Base-by-base conservation (phyloP, 257 asterid genomes). In the Solanum acaule region DNA sequence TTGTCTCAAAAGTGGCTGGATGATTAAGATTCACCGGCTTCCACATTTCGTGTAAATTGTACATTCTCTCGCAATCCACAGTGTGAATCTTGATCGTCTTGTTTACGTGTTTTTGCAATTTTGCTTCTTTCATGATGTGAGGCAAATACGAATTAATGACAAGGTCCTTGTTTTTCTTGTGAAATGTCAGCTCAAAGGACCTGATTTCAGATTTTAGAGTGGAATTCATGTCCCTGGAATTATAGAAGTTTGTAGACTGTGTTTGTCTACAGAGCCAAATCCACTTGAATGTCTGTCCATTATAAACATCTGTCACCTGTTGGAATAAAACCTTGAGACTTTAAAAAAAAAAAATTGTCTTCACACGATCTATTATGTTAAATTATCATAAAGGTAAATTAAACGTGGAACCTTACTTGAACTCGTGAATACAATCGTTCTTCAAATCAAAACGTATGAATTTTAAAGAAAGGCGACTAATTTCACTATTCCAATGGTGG, bases 1-100 rank as follows among this genome's bases (percentile, higher is more conserved):
- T 18, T 16, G 93, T 91, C 42, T 84, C 92, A 52, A 91, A 91
- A 1, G 90, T 91, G 14, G 89, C 78, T 10, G 93, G 93, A 89
- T 91, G 93, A 11, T 89, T 86, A 13, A 91, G 91, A 61, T 87
- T 72, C 11, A 89, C 70, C 1, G 90, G 86, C 15, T 85, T 89
- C 40, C 75, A 77, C 14, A 77, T 40, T 11, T 40, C n/a, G 8
- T 25, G 63, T 25, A 78, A 25, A 42, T 25, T 13, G 4, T 42
- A 14, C 14, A 40, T 78, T 3, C 6, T 25, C 2, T 78, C 88
- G 2, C 5, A 8, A 13, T 56, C 91, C 1, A 88, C 68, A 3
- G 91, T 8, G 38, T 76, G 76, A 13, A 91, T 87, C 83, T 87
- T 89, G 13, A 91, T 65, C 1, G 77, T 44, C 68, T 72, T 90